Conservation (phyloP, 2,329 filamentous ascomycete species). For the Aspergillus sp. region DNA sequence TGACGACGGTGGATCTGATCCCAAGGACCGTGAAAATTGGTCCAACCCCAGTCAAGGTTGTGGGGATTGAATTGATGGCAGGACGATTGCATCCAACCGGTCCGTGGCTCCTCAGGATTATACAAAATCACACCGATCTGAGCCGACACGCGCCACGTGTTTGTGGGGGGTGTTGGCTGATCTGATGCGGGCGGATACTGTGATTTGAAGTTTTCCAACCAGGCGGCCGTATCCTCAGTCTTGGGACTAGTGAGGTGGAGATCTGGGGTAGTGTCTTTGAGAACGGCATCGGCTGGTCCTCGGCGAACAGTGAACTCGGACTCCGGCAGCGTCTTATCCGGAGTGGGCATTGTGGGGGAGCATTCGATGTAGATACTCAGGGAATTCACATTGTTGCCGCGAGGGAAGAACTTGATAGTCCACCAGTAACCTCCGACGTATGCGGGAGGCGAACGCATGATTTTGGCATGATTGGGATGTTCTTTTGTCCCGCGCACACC, state of each 20-base stretch:
- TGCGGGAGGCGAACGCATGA: conserved; percentile 59
- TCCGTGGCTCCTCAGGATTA: conserved; percentile 62
- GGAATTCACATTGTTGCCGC: conserved; percentile 58
- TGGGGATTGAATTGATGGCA: conserved; percentile 59
- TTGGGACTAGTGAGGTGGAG: conserved; percentile 29
- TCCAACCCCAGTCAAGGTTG: conserved; percentile 64
- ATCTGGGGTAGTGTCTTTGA: conserved; percentile 32
- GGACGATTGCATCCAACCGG: conserved; percentile 55
- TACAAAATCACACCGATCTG: conserved; percentile 63
- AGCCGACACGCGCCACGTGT: conserved; percentile 53
- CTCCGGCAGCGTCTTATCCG: conserved; percentile 37
- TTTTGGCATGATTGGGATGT: conserved; percentile 56
- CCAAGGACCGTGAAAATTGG: conserved; percentile 59
- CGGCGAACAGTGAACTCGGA: conserved; percentile 42
- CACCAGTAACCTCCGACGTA: conserved; percentile 61
- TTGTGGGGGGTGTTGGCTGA: conserved; percentile 10
- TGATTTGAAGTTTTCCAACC: conserved; percentile 31
- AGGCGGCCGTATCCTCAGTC: conserved; percentile 27
- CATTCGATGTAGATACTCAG: conserved; percentile 63
- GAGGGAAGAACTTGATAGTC: conserved; percentile 65
- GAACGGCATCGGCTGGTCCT: conserved; percentile 34
- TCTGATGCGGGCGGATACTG: conserved; percentile 21
- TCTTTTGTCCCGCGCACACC: conserved; percentile 61
- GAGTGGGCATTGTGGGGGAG: conserved; percentile 47
- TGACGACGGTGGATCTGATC: conserved; percentile 59